Base-by-base conservation (phyloP, 768 basidiomycete genomes). In the Leccinum incarnatum region DNA sequence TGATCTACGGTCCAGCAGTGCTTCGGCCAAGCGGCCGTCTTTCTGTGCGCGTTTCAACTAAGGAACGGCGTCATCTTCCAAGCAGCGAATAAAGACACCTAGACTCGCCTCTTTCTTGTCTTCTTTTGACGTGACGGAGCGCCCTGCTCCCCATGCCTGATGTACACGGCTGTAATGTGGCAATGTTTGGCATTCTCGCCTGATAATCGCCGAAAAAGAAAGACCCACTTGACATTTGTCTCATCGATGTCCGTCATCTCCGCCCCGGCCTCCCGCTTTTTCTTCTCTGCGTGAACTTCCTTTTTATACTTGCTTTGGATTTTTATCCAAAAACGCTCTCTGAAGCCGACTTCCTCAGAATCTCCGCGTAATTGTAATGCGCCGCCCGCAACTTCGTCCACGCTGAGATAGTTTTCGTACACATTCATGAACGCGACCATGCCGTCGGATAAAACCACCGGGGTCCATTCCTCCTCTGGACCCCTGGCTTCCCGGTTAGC, bases 401-500 rank as follows among this genome's bases (percentile, higher is more conserved):
- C 77, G 53, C 84, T 74, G 47, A 97, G 81, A 72, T 91, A 95
- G 68, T 88, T 95, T 69, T 94, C 92, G 67, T 95, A 95, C 10
- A 91, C 79, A 72, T 88, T 93, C 84, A 87, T 86, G 69, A 95
- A 89, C 7, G 91, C 89, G 51, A 90, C 84, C 88, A 93, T 91
- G 45, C 91, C 91, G 59, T 90, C 91, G 10, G 89, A 84, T 23
- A 91, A 73, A 56, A 94, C 77, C 25, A 93, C 82, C 15, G 93
- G 89, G 3, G 89, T 90, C 91, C 93, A 97, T 73, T 95, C 94
- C 72, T 97, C 94, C 72, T 96, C 92, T 4, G 91, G 89, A 2
- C 94, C 95, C 32, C 94, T 83, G 27, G 94, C 94, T 67, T 97
- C 94, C 49, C 91, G 79, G 69, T 92, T 88, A 47, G 90, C 87